phyloP scores from a whole-genome alignment of 2,329 filamentous ascomycete species.

The Myriosclerotinia curreyana region DNA sequence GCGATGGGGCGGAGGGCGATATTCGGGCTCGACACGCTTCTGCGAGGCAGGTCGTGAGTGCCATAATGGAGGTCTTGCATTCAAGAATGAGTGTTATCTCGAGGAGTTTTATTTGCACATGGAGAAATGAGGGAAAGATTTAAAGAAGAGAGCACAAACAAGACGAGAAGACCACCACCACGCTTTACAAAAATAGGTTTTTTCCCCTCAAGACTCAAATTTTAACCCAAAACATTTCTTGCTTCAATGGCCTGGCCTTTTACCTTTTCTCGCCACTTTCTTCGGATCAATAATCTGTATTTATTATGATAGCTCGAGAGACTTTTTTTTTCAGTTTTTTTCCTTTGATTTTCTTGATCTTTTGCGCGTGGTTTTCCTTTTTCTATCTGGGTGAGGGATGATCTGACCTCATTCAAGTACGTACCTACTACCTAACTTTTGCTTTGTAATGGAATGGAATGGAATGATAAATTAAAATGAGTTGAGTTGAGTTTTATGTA shows the following conservation, averaged over 20 bases:
- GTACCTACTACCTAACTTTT: slow-evolving; percentile 11
- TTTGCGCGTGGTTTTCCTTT: neutral
- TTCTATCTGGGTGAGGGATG: neutral
- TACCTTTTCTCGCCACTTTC: slow-evolving; percentile 5
- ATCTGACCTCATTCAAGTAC: neutral
- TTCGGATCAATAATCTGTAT: slow-evolving; percentile 21
- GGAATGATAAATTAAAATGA: neutral
- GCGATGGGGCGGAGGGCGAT: slow-evolving; percentile 13
- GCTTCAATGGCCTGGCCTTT: neutral
- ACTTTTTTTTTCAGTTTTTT: slow-evolving; percentile 10
- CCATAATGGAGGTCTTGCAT: slow-evolving; percentile 17
- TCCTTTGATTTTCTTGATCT: slow-evolving; percentile 11
- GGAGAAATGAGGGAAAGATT: slow-evolving; percentile 7
- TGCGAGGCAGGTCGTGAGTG: slow-evolving; percentile 18
- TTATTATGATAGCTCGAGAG: slow-evolving; percentile 23
- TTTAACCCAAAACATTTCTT: neutral
- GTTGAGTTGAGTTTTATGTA: neutral
- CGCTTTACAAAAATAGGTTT: slow-evolving; percentile 8
- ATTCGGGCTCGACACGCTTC: slow-evolving; percentile 18
- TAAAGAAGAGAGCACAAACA: neutral
- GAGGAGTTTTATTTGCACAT: slow-evolving; percentile 20
- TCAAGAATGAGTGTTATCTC: slow-evolving; percentile 18
- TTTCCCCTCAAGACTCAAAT: neutral
- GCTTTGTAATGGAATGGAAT: slow-evolving; percentile 20
- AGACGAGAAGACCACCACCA: slow-evolving; percentile 9